These are phyloP conservation scores for Microbotryomycetes sp. DNA, from an alignment of 1,284 basidiomycete genomes.

Conservation along the genomic window DNA sequence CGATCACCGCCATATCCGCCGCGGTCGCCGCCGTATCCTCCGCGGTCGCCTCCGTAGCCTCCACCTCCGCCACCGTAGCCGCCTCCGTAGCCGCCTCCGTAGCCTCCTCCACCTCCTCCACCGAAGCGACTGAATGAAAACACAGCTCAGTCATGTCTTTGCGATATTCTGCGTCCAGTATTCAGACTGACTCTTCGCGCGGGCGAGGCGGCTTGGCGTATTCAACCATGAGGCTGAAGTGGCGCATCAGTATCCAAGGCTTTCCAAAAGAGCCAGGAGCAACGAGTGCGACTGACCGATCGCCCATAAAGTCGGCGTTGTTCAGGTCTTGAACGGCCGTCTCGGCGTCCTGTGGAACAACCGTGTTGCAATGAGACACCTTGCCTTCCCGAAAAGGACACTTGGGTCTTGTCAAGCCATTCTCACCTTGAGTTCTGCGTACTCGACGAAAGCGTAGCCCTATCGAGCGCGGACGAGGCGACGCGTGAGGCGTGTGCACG, in stretches of 20 bases:
- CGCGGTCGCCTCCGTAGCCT: slow-evolving; percentile 11
- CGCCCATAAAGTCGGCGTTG: slow-evolving; percentile 78
- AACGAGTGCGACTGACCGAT: slow-evolving; percentile 66
- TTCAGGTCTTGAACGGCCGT: slow-evolving; percentile 79
- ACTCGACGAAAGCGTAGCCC: slow-evolving; percentile 90
- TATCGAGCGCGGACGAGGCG: neutral
- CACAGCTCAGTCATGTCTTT: neutral
- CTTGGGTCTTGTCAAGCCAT: neutral
- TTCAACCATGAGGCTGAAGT: slow-evolving; percentile 34
- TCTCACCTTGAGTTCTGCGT: slow-evolving; percentile 65
- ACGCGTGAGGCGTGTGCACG: too few species aligned
- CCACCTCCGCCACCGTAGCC: slow-evolving; percentile 12
- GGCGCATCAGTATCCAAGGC: neutral
- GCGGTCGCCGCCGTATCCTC: slow-evolving; percentile 9
- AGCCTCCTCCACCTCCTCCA: slow-evolving; percentile 9
- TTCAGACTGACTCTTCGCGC: too few species aligned
- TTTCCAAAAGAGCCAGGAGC: neutral
- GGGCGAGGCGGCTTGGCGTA: slow-evolving; percentile 32
- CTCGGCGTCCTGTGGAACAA: slow-evolving; percentile 79
- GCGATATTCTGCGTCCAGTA: too few species aligned
- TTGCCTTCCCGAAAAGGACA: neutral
- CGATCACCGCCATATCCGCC: slow-evolving; percentile 8
- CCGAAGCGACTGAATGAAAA: slow-evolving; percentile 10
- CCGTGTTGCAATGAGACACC: neutral
- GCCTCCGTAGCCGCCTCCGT: slow-evolving; percentile 14